Conservation (phyloP, 2,329 filamentous ascomycete genomes). For the Trichoderma lentiforme region DNA sequence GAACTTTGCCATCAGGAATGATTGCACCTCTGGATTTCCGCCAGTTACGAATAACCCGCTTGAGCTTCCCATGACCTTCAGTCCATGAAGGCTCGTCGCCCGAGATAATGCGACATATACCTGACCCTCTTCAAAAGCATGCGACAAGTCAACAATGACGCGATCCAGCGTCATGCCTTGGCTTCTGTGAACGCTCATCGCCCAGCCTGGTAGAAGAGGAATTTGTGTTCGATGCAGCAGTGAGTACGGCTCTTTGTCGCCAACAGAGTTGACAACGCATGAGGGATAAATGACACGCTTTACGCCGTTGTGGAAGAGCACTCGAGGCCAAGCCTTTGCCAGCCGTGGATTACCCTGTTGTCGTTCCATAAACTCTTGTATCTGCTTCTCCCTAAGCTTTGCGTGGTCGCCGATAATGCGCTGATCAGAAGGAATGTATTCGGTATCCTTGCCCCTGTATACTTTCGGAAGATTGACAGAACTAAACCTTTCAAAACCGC, state of each 20-base stretch:
- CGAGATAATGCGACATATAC: slow-evolving; percentile 49
- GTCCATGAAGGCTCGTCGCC: slow-evolving; percentile 19
- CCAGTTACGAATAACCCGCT: background rate
- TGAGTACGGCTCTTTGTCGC: slow-evolving; percentile 41
- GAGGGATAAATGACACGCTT: slow-evolving; percentile 47
- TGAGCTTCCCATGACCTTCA: slow-evolving; percentile 21
- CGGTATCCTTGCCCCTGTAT: background rate
- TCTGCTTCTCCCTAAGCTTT: background rate
- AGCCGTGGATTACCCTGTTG: background rate
- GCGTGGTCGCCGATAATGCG: background rate
- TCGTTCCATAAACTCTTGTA: background rate
- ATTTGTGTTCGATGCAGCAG: slow-evolving; percentile 51
- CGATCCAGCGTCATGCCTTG: slow-evolving; percentile 61
- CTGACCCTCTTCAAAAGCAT: slow-evolving; percentile 55
- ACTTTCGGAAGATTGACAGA: background rate
- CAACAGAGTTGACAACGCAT: slow-evolving; percentile 47
- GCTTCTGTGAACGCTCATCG: slow-evolving; percentile 61
- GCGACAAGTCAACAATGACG: slow-evolving; percentile 52
- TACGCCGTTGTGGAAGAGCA: slow-evolving; percentile 50
- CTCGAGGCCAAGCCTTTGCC: slow-evolving; percentile 28
- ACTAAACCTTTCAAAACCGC: slow-evolving; percentile 23
- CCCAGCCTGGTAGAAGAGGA: slow-evolving; percentile 58
- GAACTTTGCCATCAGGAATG: background rate
- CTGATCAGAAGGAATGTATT: background rate
- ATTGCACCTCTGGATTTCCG: slow-evolving; percentile 3